A percentile compares a stretch with the other conserved stretches of the same genome.
These are phyloP conservation scores for Colletotrichum coccodes DNA, from an alignment of 2,329 filamentous ascomycete genomes.

Conservation along the genomic window DNA sequence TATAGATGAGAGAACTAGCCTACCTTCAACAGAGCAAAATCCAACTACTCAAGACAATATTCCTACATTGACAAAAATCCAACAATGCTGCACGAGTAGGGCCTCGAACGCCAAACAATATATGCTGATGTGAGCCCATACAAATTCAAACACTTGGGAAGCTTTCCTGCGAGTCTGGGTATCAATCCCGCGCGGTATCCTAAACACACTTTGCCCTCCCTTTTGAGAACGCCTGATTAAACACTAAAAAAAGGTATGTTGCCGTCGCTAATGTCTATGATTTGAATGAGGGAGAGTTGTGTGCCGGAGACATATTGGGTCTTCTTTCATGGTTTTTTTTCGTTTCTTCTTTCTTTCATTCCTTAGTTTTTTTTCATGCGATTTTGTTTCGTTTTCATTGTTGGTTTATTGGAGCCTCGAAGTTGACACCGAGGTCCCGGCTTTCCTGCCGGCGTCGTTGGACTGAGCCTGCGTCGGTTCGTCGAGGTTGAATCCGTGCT, in stretches of 20 bases:
- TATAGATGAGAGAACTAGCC: slow-evolving; percentile 18
- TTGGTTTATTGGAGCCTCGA: slow-evolving; percentile 12
- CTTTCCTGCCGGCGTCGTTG: slow-evolving; percentile 18
- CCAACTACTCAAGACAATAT: not conserved
- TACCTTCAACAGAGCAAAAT: not conserved
- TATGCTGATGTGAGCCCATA: not conserved
- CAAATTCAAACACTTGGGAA: slow-evolving; percentile 3
- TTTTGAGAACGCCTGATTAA: slow-evolving; percentile 16
- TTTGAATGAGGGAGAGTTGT: not conserved
- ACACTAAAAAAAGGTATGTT: slow-evolving; percentile 4
- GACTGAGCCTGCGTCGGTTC: slow-evolving; percentile 15
- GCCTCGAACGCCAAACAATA: slow-evolving; percentile 15
- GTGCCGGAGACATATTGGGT: not conserved
- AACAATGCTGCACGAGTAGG: not conserved
- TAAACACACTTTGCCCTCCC: not conserved
- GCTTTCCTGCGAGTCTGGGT: slow-evolving; percentile 28
- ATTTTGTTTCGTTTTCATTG: not conserved
- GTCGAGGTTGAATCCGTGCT: slow-evolving; percentile 23
- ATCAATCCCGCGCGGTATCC: slow-evolving; percentile 28
- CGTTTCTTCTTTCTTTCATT: slow-evolving; percentile 16
- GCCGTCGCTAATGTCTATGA: slow-evolving; percentile 23
- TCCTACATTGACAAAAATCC: slow-evolving; percentile 1
- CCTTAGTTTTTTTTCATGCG: not conserved
- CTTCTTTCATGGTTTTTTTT: not conserved
- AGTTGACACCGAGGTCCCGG: slow-evolving; percentile 18